Conservation (phyloP, 176 grass and related monocot genomes). For the Rhynchospora breviuscula region DNA sequence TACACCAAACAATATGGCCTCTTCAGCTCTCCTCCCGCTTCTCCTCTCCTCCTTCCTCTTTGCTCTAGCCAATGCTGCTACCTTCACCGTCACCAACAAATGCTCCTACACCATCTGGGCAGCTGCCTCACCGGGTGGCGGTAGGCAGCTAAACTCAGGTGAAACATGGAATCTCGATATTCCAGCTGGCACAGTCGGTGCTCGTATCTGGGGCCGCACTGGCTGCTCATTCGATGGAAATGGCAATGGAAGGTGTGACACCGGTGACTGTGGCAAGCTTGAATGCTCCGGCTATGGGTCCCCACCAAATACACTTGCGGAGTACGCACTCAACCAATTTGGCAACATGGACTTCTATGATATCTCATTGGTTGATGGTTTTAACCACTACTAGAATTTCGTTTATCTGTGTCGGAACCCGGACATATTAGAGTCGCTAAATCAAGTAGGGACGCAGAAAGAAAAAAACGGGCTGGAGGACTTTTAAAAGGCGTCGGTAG, state of each 20-base stretch:
- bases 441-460: too few relatives aligned
- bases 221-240: constrained; percentile 20
- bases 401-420: too few relatives aligned
- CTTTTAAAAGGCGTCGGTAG: too few relatives aligned
- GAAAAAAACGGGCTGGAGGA: too few relatives aligned
- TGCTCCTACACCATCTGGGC: constrained; percentile 34
- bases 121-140: constrained; percentile 22
- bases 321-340: neutral
- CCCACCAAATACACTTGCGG: neutral
- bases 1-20: constrained; percentile 17
- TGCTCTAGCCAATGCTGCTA: constrained; percentile 4
- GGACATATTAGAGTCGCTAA: too few relatives aligned
- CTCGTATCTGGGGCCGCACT: constrained; percentile 40
- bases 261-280: constrained; percentile 18
- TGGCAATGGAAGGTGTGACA: constrained; percentile 2
- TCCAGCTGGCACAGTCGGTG: neutral
- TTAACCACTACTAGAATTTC: neutral
- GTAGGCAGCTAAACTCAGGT: constrained; percentile 14
- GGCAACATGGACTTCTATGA: neutral
- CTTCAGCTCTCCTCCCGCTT: neutral
- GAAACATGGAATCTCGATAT: constrained; percentile 14
- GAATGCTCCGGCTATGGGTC: neutral
- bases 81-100: constrained; percentile 31
- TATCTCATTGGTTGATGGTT: constrained; percentile 17
- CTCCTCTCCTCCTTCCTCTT: constrained; percentile 1